These are phyloP conservation scores for Exobasidium rhododendri DNA, from an alignment of 1,284 basidiomycete genomes.

Conservation along the genomic window DNA sequence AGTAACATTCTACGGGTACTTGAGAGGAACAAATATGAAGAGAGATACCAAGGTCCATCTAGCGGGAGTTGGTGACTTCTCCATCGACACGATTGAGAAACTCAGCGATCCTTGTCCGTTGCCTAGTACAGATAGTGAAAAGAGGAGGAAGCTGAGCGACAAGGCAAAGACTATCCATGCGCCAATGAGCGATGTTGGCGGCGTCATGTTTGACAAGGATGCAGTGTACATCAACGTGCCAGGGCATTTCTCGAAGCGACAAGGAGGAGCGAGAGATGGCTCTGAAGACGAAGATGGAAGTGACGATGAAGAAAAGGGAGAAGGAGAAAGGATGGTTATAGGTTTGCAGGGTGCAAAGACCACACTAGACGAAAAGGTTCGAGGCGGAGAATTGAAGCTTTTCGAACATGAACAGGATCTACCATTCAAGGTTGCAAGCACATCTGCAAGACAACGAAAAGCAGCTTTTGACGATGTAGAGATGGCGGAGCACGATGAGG, in stretches of 20 bases:
- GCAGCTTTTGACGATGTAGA: conserved; percentile 54
- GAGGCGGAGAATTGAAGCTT: conserved; percentile 76
- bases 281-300: conserved; percentile 56
- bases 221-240: conserved; percentile 97
- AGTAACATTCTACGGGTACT: conserved; percentile 90
- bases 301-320: conserved; percentile 59
- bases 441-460: conserved; percentile 25
- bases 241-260: conserved; percentile 76
- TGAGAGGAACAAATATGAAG: conserved; percentile 62
- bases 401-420: conserved; percentile 68
- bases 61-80: conserved; percentile 83
- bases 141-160: conserved; percentile 85
- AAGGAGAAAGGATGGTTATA: conserved; percentile 97
- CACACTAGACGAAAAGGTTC: conserved; percentile 81
- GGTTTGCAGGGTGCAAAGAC: conserved; percentile 80
- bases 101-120: conserved; percentile 91
- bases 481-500: conserved; percentile 37
- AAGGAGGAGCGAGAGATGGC: conserved; percentile 48
- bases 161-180: conserved; percentile 94
- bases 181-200: conserved; percentile 97
- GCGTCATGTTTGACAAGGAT: conserved; percentile 96
- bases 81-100: conserved; percentile 69
- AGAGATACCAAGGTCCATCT: conserved; percentile 81
- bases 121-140: conserved; percentile 87
- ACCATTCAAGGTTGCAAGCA: conserved; percentile 16